phyloP scores from a whole-genome alignment of 116 monocot species.

The Trichopus zeylanicus region DNA sequence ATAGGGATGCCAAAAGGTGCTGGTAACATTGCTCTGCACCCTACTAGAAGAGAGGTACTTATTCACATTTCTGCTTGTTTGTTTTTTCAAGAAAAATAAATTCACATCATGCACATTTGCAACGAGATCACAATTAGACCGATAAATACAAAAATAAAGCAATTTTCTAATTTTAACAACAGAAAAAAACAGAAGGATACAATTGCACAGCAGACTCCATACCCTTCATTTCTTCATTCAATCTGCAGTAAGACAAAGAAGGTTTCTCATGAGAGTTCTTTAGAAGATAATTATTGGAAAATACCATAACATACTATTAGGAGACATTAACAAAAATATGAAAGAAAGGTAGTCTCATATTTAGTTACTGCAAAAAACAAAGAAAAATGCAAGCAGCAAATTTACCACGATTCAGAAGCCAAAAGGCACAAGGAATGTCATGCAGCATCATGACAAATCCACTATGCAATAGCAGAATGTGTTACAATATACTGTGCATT shows the following conservation, averaged over 20 bases:
- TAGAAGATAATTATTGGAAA: background rate
- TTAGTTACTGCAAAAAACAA: no score
- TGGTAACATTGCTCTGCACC: no score
- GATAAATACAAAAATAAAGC: background rate
- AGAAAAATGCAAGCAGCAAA: background rate
- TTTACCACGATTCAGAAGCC: background rate
- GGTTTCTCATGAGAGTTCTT: conserved; percentile 2
- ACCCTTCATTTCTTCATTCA: conserved; percentile 95
- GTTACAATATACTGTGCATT: no score
- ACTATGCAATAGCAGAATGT: no score
- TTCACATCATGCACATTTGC: no score
- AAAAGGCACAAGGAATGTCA: background rate
- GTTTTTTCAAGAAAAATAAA: no score
- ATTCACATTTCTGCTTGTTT: no score
- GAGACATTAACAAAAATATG: background rate
- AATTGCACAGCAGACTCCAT: conserved; percentile 78
- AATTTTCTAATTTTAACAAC: background rate
- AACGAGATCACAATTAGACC: no score
- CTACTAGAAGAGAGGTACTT: no score
- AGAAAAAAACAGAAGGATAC: conserved; percentile 60
- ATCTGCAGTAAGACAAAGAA: conserved; percentile 36
- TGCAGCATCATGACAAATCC: background rate
- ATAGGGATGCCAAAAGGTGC: no score
- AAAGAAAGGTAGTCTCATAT: no score
- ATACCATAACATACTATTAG: background rate